phyloP scores from a whole-genome alignment of 1,284 basidiomycete species.

The Ganoderma leucocontextum region DNA sequence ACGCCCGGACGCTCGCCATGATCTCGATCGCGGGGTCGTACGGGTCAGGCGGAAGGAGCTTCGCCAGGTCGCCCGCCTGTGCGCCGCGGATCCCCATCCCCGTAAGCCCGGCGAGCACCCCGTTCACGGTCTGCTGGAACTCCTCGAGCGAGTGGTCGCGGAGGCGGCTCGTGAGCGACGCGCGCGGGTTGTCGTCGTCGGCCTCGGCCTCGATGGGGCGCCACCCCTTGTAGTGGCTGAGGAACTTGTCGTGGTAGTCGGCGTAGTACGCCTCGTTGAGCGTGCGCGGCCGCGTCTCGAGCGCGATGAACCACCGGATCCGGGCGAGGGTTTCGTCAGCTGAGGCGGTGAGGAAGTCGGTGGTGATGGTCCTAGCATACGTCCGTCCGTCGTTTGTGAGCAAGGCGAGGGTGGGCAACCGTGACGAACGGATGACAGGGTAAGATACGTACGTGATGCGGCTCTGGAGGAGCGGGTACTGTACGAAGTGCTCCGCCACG shows the following conservation, averaged over 20 bases:
- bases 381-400: not conserved
- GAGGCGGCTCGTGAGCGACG: conserved; percentile 19
- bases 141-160: not conserved
- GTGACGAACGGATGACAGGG: not conserved
- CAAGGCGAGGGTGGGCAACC: not conserved
- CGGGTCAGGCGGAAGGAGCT: conserved; percentile 59
- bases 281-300: conserved; percentile 45
- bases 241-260: conserved; percentile 42
- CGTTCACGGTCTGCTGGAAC: conserved; percentile 51
- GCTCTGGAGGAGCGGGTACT: conserved; percentile 62
- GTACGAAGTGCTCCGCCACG: conserved; percentile 55
- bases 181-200: conserved; percentile 19
- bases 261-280: conserved; percentile 44
- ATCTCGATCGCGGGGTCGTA: conserved; percentile 66
- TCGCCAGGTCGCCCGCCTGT: conserved; percentile 54
- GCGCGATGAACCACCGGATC: conserved; percentile 45
- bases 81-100: conserved; percentile 54
- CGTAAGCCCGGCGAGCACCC: conserved; percentile 50
- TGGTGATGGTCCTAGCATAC: conserved; percentile 53
- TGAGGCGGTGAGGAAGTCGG: conserved; percentile 55
- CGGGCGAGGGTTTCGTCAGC: conserved; percentile 48
- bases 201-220: conserved; percentile 18
- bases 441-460: conserved; percentile 56
- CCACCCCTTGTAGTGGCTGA: conserved; percentile 39
- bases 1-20: conserved; percentile 77